Base-by-base conservation (phyloP, 2,329 filamentous ascomycete genomes). In the Aspergillus jensenii region DNA sequence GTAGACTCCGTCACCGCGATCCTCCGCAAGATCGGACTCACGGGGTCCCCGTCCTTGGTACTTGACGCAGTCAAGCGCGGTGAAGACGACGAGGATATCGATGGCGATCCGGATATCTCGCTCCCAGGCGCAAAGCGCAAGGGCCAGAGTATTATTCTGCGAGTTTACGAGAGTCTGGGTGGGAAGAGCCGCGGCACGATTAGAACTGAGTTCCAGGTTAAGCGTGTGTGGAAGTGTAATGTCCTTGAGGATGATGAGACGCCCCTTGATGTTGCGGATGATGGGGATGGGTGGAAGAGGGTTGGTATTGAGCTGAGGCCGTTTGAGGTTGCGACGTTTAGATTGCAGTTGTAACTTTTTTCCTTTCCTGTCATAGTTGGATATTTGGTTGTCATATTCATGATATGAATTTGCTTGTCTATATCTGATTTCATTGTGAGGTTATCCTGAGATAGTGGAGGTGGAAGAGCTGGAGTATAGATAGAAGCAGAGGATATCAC, bases 41-140 rank as follows among this genome's bases (percentile, higher is more conserved):
- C 81, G 1, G 88, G 88, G 46, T 81, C 82, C 45, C 72, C 81
- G 9, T 88, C 89, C 3, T 79, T 99, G 19, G 80, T 99, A 3
- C 80, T 99, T 0, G 95, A 99, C 71, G 89, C 88, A 1, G 83
- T 99, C 74, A 99, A 99, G 82, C 88, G 95, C 57, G 95, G 91
- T n/a, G 90, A 93, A 71, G 90, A 93, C 67, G 90, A 93, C 64
- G 87, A 89, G 68, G 90, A 92, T 65, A 84, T 81, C 8, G 77
- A 76, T 3, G 67, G 81, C 3, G 84, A 84, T 21, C 43, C 31
- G 9, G 52, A 54, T 17, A 40, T 54, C 11, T 83, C 84, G 37
- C 76, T 93, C 33, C 83, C 84, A 3, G 80, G 80, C 17, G 23
- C 21, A 4, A 54, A 37, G 63, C 85, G 90, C 57, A 84, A 85